Evolutionary conservation across 2,329 filamentous ascomycete genomes (phyloP).

Genomic region (Fusarium pseudograminearum): DNA sequence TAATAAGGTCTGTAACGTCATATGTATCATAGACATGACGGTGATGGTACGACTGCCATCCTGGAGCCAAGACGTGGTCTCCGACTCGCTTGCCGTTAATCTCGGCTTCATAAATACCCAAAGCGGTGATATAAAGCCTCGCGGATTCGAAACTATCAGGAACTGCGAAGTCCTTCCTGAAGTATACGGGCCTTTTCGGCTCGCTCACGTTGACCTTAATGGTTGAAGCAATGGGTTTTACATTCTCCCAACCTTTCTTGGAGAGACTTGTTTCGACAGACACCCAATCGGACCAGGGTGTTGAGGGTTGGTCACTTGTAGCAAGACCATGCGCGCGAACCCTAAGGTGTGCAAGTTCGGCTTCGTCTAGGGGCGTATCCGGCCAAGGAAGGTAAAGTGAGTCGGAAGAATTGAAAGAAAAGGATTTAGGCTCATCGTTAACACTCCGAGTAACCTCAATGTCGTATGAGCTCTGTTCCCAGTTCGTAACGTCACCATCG

Average conservation of each 20-base stretch:
- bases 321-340: conserved; percentile 48
- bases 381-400: conserved; percentile 62
- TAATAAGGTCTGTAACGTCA: conserved; percentile 60
- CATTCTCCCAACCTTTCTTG: background rate
- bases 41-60: conserved; percentile 64
- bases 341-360: conserved; percentile 51
- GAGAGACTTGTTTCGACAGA: background rate
- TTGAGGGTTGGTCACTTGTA: background rate
- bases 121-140: conserved; percentile 60
- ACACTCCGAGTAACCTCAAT: conserved; percentile 53
- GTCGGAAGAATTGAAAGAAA: conserved; percentile 49
- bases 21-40: conserved; percentile 65
- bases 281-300: background rate
- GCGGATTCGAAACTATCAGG: conserved; percentile 48
- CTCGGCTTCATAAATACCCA: conserved; percentile 60
- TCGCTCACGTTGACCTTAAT: background rate
- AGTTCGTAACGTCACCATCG: conserved; percentile 53
- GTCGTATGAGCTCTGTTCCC: conserved; percentile 59
- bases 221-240: background rate
- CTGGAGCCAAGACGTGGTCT: conserved; percentile 59
- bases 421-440: conserved; percentile 13
- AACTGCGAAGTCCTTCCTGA: conserved; percentile 53
- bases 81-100: conserved; percentile 57
- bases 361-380: conserved; percentile 46
- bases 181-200: conserved; percentile 5